Percentiles rank a stretch among this genome's conserved stretches.
These are phyloP conservation scores for Backusella psychrophila DNA, from an alignment of 192 early-diverging fungal species.

Conservation along the genomic window DNA sequence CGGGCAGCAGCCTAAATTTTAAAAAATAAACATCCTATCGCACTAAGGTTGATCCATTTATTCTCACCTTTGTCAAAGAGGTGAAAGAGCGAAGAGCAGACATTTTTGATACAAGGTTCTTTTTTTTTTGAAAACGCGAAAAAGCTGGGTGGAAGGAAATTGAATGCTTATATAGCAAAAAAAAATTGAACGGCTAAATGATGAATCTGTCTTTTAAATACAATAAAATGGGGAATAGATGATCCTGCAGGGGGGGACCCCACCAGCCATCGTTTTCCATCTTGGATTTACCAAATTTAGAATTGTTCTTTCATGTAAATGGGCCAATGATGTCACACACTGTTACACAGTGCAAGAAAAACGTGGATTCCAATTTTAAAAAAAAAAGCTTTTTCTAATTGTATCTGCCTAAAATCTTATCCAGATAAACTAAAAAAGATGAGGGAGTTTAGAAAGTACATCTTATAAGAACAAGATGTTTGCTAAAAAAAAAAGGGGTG, in stretches of 20 bases:
- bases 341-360: background rate
- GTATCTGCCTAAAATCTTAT: background rate
- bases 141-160: background rate
- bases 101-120: background rate
- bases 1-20: background rate
- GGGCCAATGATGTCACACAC: background rate
- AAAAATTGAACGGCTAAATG: background rate
- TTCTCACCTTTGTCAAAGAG: background rate
- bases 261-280: background rate
- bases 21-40: background rate
- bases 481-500: background rate
- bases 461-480: background rate
- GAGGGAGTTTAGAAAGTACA: background rate
- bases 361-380: background rate
- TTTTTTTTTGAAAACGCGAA: background rate
- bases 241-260: background rate
- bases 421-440: background rate
- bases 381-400: too few species aligned
- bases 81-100: constrained; percentile 5
- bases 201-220: background rate
- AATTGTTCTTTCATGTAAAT: background rate
- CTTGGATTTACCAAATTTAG: background rate
- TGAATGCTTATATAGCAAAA: background rate
- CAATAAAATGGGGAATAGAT: background rate
- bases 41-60: background rate